Evolutionary conservation across 768 basidiomycete species (phyloP).

Genomic region (Hygrocybe punicea): DNA sequence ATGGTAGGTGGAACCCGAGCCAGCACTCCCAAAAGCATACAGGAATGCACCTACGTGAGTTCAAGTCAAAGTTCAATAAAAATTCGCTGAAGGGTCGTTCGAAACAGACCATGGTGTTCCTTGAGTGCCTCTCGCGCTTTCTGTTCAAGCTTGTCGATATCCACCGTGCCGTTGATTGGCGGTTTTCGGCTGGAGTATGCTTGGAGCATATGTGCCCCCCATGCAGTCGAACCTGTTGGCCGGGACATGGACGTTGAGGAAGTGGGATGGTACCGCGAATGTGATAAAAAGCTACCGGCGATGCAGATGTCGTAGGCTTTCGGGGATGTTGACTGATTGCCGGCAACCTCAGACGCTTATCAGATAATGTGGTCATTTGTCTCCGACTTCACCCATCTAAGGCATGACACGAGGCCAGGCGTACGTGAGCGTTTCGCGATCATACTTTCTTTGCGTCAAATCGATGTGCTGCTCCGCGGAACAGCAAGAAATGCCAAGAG

Average conservation of each 20-base stretch:
- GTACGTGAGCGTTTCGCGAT: too few relatives aligned
- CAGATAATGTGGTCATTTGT: too few relatives aligned
- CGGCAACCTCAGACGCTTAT: too few relatives aligned
- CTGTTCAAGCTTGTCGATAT: slow-evolving; percentile 59
- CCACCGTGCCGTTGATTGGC: slow-evolving; percentile 56
- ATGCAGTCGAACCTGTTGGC: slow-evolving; percentile 17
- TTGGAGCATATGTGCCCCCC: slow-evolving; percentile 41
- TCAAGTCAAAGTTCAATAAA: not conserved
- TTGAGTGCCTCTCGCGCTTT: slow-evolving; percentile 63
- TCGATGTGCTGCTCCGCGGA: too few relatives aligned
- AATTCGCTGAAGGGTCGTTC: not conserved
- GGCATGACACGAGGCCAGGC: too few relatives aligned
- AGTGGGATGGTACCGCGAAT: too few relatives aligned
- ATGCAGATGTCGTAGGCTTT: too few relatives aligned
- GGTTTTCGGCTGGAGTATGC: slow-evolving; percentile 40
- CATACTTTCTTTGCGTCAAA: too few relatives aligned
- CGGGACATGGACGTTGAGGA: not conserved
- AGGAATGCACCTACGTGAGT: slow-evolving; percentile 54
- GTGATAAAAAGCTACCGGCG: too few relatives aligned
- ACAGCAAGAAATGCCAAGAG: too few relatives aligned
- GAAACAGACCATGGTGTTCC: slow-evolving; percentile 47
- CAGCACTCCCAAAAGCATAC: slow-evolving; percentile 78
- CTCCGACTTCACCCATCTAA: too few relatives aligned
- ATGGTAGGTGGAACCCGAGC: slow-evolving; percentile 60
- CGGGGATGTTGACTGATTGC: too few relatives aligned